Base-by-base conservation (phyloP, 2,329 filamentous ascomycete species). In the Plenodomus tracheiphilus region DNA sequence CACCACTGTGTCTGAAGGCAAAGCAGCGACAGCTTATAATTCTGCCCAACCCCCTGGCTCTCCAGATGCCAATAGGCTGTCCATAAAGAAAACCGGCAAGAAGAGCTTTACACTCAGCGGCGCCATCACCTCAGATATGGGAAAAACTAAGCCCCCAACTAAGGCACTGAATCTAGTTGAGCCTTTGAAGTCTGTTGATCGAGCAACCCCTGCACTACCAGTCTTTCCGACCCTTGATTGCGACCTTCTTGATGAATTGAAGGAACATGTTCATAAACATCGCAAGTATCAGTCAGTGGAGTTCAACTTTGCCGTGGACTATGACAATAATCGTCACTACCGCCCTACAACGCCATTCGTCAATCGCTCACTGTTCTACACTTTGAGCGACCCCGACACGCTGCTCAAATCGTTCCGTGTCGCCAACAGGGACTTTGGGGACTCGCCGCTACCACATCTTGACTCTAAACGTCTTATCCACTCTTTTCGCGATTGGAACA, bases 361-460 rank as follows among this genome's bases (percentile, higher is more conserved):
- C 30, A 64, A 71, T 38, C 57, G 65, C 21, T 72, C 70, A 1
- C 28, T 73, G 16, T 73, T 69, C 52, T 68, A 66, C 44, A 61
- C 59, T 2, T 46, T 73, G 4, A 66, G 67, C 39, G 52, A 71
- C 43, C 47, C 66, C 16, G 62, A 66, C n/a, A 62, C 63, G 11
- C 52, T 73, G 13, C 54, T 73, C 4, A 49, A 55, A n/a, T 72
- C 70, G 6, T 73, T 73, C 38, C 64, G 57, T 30, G 68, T 70
- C n/a, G 18, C 20, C 7, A 63, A 53, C 21, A 40, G 49, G 35
- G 56, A 50, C 5, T 69, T 59, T 43, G 49, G 53, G 21, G 25
- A 56, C n/a, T 72, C 69, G 10, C 63, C 69, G 5, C 49, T 72
- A 10, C 56, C 68, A n/a, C 68, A 72, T 51, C 58, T 73, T 6